phyloP scores from a whole-genome alignment of 2,329 filamentous ascomycete species.

The Teratosphaeria gauchensis region DNA sequence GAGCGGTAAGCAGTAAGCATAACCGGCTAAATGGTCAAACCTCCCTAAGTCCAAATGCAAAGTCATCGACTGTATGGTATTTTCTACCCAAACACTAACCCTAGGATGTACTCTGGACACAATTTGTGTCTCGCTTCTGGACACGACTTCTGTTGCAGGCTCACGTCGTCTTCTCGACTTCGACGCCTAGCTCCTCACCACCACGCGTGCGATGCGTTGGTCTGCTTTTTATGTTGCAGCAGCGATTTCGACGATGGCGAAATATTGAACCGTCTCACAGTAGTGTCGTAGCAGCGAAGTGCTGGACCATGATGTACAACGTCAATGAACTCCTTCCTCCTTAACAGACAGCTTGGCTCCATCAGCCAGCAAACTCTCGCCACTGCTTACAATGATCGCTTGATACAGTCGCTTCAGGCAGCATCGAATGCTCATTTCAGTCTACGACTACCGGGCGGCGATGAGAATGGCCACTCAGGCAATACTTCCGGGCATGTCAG shows the following conservation, averaged over 20 bases:
- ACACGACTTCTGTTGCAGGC: not conserved
- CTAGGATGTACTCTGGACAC: not conserved
- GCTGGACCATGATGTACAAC: not conserved
- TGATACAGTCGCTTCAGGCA: slow-evolving; percentile 60
- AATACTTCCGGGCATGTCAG: not conserved
- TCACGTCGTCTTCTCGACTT: not conserved
- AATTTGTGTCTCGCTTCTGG: not conserved
- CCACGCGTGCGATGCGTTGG: not conserved
- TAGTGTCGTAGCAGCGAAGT: not conserved
- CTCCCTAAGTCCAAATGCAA: too few species aligned
- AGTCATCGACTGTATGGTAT: too few species aligned
- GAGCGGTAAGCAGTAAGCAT: too few species aligned
- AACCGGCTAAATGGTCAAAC: too few species aligned
- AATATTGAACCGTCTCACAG: too few species aligned
- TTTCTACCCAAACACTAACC: not conserved
- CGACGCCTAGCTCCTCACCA: not conserved
- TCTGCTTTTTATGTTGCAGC: not conserved
- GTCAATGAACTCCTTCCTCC: slow-evolving; percentile 61
- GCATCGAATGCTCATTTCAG: slow-evolving; percentile 61
- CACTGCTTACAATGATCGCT: slow-evolving; percentile 53
- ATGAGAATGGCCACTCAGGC: not conserved
- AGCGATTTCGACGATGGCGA: too few species aligned
- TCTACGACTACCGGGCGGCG: slow-evolving; percentile 39
- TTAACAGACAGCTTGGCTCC: slow-evolving; percentile 66
- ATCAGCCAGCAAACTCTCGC: slow-evolving; percentile 55